Evolutionary conservation across 257 asterid species (phyloP).

Genomic region (Nicotiana undulata): DNA sequence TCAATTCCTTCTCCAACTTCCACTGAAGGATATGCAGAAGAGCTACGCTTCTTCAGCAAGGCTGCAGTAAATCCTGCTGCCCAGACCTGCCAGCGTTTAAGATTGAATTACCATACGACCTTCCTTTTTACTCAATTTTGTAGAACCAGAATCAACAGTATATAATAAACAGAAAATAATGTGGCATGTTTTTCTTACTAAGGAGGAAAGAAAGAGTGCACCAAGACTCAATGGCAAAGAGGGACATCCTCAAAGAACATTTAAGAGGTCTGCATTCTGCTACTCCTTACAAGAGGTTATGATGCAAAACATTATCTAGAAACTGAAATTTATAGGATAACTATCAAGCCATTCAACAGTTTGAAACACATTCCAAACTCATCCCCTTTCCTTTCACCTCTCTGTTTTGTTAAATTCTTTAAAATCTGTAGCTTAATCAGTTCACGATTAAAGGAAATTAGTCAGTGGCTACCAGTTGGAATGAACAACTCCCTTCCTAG

Average conservation of each 20-base stretch:
- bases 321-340: not conserved
- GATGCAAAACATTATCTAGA: not conserved
- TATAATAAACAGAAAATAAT: not conserved
- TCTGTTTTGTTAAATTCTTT: not conserved
- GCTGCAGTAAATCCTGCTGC: conserved; percentile 95
- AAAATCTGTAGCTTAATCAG: not conserved
- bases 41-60: conserved; percentile 60
- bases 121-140: not conserved
- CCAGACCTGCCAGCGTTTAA: conserved; percentile 58
- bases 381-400: not conserved
- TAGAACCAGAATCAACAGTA: not conserved
- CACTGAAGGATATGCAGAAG: conserved; percentile 37
- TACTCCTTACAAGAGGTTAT: not conserved
- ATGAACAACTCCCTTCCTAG: not conserved
- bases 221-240: not conserved
- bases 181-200: not conserved
- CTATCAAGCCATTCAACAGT: not conserved
- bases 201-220: not conserved
- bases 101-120: not conserved
- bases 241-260: not conserved
- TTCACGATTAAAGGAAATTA: not conserved
- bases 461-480: not conserved
- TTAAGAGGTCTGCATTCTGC: not conserved
- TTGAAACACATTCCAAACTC: not conserved
- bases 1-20: conserved; percentile 32